phyloP scores from a whole-genome alignment of 257 asterid species.

The Gentiana macrophylla region DNA sequence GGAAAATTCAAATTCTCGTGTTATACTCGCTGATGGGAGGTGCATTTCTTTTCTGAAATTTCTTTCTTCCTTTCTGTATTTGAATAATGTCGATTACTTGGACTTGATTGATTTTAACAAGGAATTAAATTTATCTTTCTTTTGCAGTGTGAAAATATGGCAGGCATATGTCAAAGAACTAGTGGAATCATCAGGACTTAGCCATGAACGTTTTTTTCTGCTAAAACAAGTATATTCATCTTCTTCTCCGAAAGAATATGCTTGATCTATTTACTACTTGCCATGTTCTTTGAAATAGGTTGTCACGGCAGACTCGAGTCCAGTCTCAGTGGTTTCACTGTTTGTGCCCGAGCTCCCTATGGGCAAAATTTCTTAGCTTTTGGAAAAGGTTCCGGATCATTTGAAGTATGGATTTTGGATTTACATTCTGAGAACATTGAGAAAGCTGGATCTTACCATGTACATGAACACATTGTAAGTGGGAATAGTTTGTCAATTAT shows the following conservation, averaged over 20 bases:
- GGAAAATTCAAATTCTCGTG: constrained; percentile 31
- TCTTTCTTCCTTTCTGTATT: background rate
- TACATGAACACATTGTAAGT: no score
- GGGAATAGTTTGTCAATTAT: no score
- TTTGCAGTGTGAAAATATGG: constrained; percentile 76
- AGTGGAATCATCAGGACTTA: constrained; percentile 44
- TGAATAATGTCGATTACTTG: no score
- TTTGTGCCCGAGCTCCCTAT: no score
- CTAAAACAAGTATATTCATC: constrained; percentile 46
- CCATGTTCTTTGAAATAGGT: background rate
- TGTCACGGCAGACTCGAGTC: no score
- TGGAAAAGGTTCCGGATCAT: constrained; percentile 80
- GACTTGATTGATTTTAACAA: constrained; percentile 1
- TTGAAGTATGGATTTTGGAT: no score
- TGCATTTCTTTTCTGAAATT: constrained; percentile 21
- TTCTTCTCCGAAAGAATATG: background rate
- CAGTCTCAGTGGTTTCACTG: background rate
- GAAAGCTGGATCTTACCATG: no score
- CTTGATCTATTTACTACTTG: background rate
- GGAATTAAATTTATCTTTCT: background rate
- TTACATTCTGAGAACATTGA: no score
- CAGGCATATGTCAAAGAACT: constrained; percentile 38
- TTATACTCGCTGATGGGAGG: constrained; percentile 73
- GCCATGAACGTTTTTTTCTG: constrained; percentile 30
- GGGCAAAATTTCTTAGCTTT: no score